Base-by-base conservation (phyloP, 176 grass and related monocot species). In the Puccinellia tenuiflora region DNA sequence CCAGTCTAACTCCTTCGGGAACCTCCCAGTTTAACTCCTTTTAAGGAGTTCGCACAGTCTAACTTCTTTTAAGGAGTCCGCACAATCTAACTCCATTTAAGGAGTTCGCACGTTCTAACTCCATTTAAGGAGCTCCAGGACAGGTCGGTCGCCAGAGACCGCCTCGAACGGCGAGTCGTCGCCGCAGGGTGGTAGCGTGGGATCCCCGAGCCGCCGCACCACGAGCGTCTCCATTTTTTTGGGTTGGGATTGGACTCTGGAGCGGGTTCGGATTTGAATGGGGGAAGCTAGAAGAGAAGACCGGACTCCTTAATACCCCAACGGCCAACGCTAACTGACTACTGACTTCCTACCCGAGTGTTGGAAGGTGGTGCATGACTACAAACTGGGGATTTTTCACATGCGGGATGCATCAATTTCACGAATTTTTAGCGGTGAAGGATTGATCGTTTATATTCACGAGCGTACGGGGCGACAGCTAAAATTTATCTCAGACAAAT, bases 191-290 rank as follows among this genome's bases (percentile, higher is more conserved):
- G 92, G 39, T 37, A 88, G 34, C 31, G 92, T 88, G 10, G 96
- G 96, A 61, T 98, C 90, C 18, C 96, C 90, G 29, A 98, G 90
- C 77, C 85, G 85, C 39, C 67, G 80, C 85, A 90, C 91, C 15
- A 98, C 57, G 48, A 98, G 88, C 25, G 96, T 90, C 66, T 98
- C 90, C 96, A 93, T 95, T 30, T 89, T 8, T 9, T 31, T 2
- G 56, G 75, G 17, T 39, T 12, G 75, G 75, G 52, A 25, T 57
- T 77, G 75, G 52, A 26, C 52, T 26, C 21, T 25, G 21, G 50
- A 76, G 31, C 33, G 57, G 51, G 74, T 76, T 76, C 13, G 21
- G 74, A 76, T 56, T 39, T 76, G 31, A 51, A 76, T 6, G 13
- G 74, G 12, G 73, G 22, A 7, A 16, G 6, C 24, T 22, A 68